Evolutionary conservation across 2,329 filamentous ascomycete genomes (phyloP).

Genomic region (Penicillium expansum): DNA sequence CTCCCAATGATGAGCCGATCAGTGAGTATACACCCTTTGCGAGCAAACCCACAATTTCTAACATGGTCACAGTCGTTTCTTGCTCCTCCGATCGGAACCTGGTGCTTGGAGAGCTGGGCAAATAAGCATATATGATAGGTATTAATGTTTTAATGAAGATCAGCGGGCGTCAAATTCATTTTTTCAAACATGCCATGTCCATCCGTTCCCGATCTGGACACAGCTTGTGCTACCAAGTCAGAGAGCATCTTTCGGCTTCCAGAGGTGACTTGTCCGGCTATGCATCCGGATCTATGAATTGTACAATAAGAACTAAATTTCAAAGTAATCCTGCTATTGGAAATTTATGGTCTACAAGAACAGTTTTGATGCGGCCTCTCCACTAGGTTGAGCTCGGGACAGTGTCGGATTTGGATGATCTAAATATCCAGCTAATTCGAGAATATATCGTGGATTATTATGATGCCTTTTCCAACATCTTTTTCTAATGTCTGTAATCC

Average conservation of each 20-base stretch:
- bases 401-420: not conserved
- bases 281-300: slow-evolving; percentile 1
- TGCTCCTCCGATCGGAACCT: slow-evolving; percentile 86
- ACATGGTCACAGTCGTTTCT: slow-evolving; percentile 65
- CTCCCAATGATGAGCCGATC: slow-evolving; percentile 78
- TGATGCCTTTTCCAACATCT: not conserved
- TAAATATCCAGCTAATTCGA: not conserved
- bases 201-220: not conserved
- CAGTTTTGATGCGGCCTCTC: not conserved
- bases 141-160: slow-evolving; percentile 22
- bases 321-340: not conserved
- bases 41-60: slow-evolving; percentile 13
- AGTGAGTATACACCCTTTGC: slow-evolving; percentile 58
- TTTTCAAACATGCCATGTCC: slow-evolving; percentile 6
- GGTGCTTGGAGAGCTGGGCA: slow-evolving; percentile 76
- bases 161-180: slow-evolving; percentile 27
- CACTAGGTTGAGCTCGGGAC: not conserved
- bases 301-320: slow-evolving; percentile 6
- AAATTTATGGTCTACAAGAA: not conserved
- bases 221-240: not conserved
- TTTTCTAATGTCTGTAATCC: no score
- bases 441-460: not conserved
- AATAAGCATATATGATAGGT: slow-evolving; percentile 44
- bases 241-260: not conserved
- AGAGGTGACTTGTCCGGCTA: not conserved